These are phyloP conservation scores for Trypanosoma rangeli DNA, from an alignment of 208 protist genomes.

Conservation along the genomic window DNA sequence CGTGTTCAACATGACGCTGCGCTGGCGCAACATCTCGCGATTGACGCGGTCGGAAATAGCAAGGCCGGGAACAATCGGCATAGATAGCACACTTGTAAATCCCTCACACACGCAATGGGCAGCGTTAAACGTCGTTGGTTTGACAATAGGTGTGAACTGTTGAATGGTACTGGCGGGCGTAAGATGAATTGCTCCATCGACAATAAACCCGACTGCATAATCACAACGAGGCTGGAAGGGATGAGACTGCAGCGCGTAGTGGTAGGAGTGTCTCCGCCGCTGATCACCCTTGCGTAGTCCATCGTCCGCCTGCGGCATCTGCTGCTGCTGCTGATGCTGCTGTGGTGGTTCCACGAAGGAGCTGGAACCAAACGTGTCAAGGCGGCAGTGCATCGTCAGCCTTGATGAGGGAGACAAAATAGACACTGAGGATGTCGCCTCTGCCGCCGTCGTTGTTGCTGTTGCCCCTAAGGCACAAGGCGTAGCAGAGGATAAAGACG, in stretches of 20 bases:
- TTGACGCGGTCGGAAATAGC: slow-evolving; percentile 60
- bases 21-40: slow-evolving; percentile 68
- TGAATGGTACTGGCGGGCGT: slow-evolving; percentile 60
- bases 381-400: slow-evolving; percentile 64
- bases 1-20: slow-evolving; percentile 69
- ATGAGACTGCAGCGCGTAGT: slow-evolving; percentile 72
- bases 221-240: slow-evolving; percentile 67
- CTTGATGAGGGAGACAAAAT: slow-evolving; percentile 35
- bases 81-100: slow-evolving; percentile 46
- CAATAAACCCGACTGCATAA: slow-evolving; percentile 65
- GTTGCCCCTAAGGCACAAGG: too few relatives aligned
- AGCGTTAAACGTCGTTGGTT: slow-evolving; percentile 10
- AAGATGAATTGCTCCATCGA: slow-evolving; percentile 57
- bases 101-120: slow-evolving; percentile 34
- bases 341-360: slow-evolving; percentile 50
- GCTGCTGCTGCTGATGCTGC: slow-evolving; percentile 10
- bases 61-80: slow-evolving; percentile 37
- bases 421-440: not conserved
- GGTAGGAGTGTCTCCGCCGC: slow-evolving; percentile 40
- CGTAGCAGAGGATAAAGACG: not conserved
- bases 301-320: slow-evolving; percentile 4
- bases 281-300: not conserved
- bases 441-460: not conserved
- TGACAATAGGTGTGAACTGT: slow-evolving; percentile 52
- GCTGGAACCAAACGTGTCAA: slow-evolving; percentile 77